A percentile compares a stretch with the other conserved stretches of the same genome.
Conservation (phyloP, 2,329 filamentous ascomycete genomes). For the Verticillium alfalfae region DNA sequence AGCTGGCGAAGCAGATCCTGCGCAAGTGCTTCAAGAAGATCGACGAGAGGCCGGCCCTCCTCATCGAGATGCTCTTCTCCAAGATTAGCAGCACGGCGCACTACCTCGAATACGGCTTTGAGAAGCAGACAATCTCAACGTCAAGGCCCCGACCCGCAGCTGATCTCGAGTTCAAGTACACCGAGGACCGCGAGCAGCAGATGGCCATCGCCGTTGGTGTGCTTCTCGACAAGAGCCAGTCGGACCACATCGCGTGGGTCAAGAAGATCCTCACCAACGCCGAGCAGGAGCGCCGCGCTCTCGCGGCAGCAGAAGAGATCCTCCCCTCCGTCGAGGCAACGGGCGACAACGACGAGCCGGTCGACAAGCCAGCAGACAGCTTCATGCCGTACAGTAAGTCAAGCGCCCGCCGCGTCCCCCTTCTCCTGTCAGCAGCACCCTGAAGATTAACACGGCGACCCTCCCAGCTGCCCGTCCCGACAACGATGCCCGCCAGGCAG, state of each 20-base stretch:
- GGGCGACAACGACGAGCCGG: conserved; percentile 15
- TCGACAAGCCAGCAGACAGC: conserved; percentile 32
- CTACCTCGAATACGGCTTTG: conserved; percentile 86
- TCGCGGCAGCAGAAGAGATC: conserved; percentile 67
- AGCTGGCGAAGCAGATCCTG: conserved; percentile 78
- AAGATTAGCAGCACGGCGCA: conserved; percentile 79
- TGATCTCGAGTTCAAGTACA: conserved; percentile 76
- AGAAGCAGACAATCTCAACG: conserved; percentile 65
- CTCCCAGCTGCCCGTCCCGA: conserved; percentile 54
- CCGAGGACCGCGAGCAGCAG: conserved; percentile 62
- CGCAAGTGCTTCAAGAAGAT: conserved; percentile 79
- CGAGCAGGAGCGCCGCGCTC: conserved; percentile 67
- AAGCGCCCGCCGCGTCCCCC: neutral
- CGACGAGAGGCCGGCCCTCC: conserved; percentile 74
- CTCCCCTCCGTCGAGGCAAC: conserved; percentile 33
- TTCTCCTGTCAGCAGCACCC: neutral
- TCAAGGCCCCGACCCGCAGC: conserved; percentile 64
- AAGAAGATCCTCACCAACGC: conserved; percentile 65
- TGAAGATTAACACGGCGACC: neutral
- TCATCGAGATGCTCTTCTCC: conserved; percentile 91
- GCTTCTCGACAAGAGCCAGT: conserved; percentile 73
- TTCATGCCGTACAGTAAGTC: conserved; percentile 43
- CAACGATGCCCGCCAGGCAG: conserved; percentile 59
- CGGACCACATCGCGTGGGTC: conserved; percentile 74
- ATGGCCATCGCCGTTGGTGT: conserved; percentile 76